Evolutionary conservation across 768 basidiomycete species (phyloP), one percentile per base, ranked within the genome.

Genomic region (Naganishia kalamii): DNA sequence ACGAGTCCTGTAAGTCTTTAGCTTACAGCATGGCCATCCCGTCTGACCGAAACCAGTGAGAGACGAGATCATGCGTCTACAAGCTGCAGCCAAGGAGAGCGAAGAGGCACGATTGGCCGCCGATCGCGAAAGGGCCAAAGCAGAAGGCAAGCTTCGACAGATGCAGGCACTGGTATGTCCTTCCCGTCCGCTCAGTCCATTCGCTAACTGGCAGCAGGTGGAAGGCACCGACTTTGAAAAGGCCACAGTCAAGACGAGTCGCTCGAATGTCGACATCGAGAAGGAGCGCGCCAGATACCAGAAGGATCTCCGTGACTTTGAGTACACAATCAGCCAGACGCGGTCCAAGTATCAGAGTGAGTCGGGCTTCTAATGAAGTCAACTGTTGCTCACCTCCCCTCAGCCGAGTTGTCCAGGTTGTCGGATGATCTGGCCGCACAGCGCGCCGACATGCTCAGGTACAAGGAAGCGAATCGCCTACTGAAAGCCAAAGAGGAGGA

Each of bases 311-410:
- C 81, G 84, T 1, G 88, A 90, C 67, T 83, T 88, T 5, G 88
- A 90, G 75, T 88, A 89, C 74, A 80, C 86, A 12, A 82, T 84
- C 33, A 86, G 89, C 69, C 89, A 90, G 74, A 89, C 88, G 2
- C 84, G 87, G 67, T 88, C 90, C 81, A 90, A 89, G 74, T 90
- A 91, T 70, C 89, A 91, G 82, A 85, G 88, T 87, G 77, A 63
- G 75, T 60, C 35, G 13, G 44, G 10, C 27, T 17, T 15, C 3
- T 50, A 32, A 48, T 49, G 19, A 33, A 62, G 21, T 30, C 7
- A 25, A 59, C 29, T 57, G 60, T 48, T 69, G 12, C 60, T 10
- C 13, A 60, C 57, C 33, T 52, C 0, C 57, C 6, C 29, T 40
- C 65, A 89, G 89, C 85, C 30, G 88, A 90, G 74, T 80, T 90